Conservation (phyloP, 352 stramenopile genomes). For the Pythium myriotylum region DNA sequence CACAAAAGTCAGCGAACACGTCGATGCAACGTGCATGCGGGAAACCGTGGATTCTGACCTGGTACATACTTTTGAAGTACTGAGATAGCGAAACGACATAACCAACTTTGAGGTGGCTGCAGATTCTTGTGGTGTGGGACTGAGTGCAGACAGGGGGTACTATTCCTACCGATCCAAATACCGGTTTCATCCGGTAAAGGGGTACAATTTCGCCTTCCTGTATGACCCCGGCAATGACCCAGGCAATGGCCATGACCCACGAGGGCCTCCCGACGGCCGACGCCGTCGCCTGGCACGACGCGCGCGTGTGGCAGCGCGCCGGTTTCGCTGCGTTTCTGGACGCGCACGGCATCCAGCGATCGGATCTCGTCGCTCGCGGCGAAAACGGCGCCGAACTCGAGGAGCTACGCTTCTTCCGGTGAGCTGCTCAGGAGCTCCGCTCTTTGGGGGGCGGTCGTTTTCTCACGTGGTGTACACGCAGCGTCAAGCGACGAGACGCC, state of each 20-base stretch:
- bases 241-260: neutral
- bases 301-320: conserved; percentile 38
- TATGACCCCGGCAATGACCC: neutral
- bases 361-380: conserved; percentile 41
- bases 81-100: neutral
- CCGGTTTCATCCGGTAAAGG: neutral
- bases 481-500: conserved; percentile 13
- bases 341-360: conserved; percentile 46
- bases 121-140: conserved; percentile 21
- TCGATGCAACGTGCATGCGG: no score
- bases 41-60: neutral
- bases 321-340: conserved; percentile 65
- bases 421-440: neutral
- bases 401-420: conserved; percentile 69
- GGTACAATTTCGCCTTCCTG: conserved; percentile 10
- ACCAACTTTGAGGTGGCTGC: neutral
- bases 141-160: neutral
- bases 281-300: conserved; percentile 40
- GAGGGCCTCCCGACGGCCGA: neutral
- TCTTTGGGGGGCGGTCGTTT: no score
- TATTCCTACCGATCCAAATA: conserved; percentile 8
- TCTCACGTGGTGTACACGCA: neutral
- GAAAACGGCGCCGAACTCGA: conserved; percentile 22
- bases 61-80: conserved; percentile 8
- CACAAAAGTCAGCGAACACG: conserved; percentile 9